Percentiles rank a stretch among this genome's conserved stretches.
These are phyloP conservation scores for Tetradesmus lagerheimii DNA, from an alignment of 139 green algal species.

Conservation along the genomic window DNA sequence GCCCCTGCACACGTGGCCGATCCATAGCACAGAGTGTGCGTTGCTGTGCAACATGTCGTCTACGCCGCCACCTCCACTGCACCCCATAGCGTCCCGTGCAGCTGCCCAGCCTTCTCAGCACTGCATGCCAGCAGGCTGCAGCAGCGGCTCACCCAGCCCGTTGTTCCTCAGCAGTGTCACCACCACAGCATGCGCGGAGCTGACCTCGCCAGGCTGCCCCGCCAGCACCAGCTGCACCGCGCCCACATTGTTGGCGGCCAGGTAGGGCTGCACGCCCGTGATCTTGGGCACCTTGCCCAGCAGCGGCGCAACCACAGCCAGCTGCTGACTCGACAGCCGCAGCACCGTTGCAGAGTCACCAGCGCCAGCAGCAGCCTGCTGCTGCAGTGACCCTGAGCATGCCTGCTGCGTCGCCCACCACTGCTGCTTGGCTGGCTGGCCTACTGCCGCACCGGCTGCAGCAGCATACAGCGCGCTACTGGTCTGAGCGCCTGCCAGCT, in stretches of 20 bases:
- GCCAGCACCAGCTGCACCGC: constrained; percentile 15
- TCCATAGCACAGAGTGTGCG: too few relatives aligned
- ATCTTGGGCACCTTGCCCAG: background rate
- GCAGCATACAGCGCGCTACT: background rate
- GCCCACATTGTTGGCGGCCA: background rate
- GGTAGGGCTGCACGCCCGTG: constrained; percentile 7
- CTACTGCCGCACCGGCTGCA: background rate
- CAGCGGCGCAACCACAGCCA: background rate
- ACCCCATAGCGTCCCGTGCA: too few relatives aligned
- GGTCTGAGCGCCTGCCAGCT: background rate
- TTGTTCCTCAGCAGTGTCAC: background rate
- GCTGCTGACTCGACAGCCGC: background rate
- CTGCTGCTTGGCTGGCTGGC: constrained; percentile 10
- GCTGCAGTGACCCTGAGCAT: background rate
- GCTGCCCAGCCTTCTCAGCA: too few relatives aligned
- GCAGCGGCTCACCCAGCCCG: constrained; percentile 14
- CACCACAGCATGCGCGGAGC: background rate
- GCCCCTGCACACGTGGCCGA: too few relatives aligned
- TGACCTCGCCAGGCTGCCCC: background rate
- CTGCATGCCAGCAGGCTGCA: constrained; percentile 1
- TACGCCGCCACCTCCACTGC: too few relatives aligned
- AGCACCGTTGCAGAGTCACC: background rate
- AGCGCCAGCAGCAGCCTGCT: background rate
- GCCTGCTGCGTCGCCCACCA: constrained; percentile 9
- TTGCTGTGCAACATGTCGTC: too few relatives aligned